Percentiles rank a stretch among this genome's conserved stretches.
Evolutionary conservation across 2,329 filamentous ascomycete genomes (phyloP).

Genomic region (Xylariomycetidae sp.): DNA sequence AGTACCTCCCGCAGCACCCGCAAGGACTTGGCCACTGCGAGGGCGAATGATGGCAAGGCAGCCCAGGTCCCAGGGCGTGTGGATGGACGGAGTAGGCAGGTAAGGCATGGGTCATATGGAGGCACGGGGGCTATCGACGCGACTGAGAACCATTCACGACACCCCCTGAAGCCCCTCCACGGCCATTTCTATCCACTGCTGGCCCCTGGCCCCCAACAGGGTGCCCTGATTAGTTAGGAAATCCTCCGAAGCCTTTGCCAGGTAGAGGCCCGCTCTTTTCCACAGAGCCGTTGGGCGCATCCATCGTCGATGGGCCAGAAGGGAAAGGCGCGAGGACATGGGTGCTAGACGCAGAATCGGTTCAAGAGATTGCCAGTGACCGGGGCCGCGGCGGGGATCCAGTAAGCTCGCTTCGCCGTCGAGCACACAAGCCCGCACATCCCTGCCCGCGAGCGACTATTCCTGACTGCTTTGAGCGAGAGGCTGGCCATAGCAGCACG

Average conservation of each 20-base stretch:
- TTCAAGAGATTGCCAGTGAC: conserved; percentile 41
- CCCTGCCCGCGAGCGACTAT: conserved; percentile 13
- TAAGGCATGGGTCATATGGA: conserved; percentile 24
- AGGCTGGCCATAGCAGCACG: conserved; percentile 15
- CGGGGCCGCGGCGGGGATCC: conserved; percentile 26
- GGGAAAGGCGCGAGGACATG: conserved; percentile 33
- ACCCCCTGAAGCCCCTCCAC: conserved; percentile 21
- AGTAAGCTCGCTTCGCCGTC: conserved; percentile 35
- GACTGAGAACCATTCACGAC: conserved; percentile 12
- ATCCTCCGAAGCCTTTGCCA: conserved; percentile 38
- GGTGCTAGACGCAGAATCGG: conserved; percentile 32
- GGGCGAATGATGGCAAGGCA: conserved; percentile 22
- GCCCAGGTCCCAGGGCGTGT: conserved; percentile 14
- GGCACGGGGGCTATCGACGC: conserved; percentile 22
- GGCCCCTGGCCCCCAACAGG: conserved; percentile 31
- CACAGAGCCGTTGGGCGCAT: conserved; percentile 40
- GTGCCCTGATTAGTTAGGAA: conserved; percentile 38
- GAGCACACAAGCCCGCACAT: conserved; percentile 19
- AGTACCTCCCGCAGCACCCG: conserved; percentile 19
- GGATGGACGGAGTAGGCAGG: conserved; percentile 28
- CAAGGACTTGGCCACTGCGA: conserved; percentile 19
- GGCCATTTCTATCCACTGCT: conserved; percentile 26
- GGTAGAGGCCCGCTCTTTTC: conserved; percentile 37
- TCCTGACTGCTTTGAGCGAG: conserved; percentile 7
- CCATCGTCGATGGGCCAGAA: conserved; percentile 31